These are phyloP conservation scores for Xylaria sp. DNA, from an alignment of 2,329 filamentous ascomycete genomes.

Conservation along the genomic window DNA sequence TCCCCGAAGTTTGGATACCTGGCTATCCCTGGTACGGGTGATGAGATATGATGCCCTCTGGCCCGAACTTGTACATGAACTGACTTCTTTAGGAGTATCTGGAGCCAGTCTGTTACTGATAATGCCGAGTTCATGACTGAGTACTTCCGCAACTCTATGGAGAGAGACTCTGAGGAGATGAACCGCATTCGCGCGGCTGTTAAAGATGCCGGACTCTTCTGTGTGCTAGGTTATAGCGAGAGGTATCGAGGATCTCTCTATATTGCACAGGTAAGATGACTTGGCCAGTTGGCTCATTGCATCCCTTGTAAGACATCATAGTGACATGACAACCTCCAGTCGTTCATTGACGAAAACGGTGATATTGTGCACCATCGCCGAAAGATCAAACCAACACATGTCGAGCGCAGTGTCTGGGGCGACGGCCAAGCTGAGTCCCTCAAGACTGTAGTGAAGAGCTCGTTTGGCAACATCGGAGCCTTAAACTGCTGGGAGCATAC, in stretches of 20 bases:
- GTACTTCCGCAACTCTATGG: conserved; percentile 23
- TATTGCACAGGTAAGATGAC: conserved; percentile 18
- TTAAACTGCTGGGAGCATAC: conserved; percentile 63
- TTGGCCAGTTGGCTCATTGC: background rate
- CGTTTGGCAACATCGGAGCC: conserved; percentile 56
- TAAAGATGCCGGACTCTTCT: conserved; percentile 21
- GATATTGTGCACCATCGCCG: conserved; percentile 46
- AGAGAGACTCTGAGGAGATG: conserved; percentile 20
- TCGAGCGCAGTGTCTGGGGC: conserved; percentile 62
- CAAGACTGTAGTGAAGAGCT: conserved; percentile 52
- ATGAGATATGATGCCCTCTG: conserved; percentile 45
- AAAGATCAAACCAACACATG: conserved; percentile 64
- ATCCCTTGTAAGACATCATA: background rate
- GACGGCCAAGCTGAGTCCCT: conserved; percentile 55
- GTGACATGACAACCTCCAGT: background rate
- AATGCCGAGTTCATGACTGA: conserved; percentile 18
- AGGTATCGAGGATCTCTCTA: conserved; percentile 23
- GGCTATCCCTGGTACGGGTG: conserved; percentile 55
- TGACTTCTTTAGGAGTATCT: conserved; percentile 19
- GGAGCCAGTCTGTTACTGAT: conserved; percentile 15
- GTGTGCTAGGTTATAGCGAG: conserved; percentile 24
- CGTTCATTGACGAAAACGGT: conserved; percentile 26
- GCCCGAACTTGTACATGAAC: conserved; percentile 37
- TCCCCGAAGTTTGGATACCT: conserved; percentile 57
- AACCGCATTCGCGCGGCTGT: conserved; percentile 17